Conservation (phyloP, 106 monocot genomes). For the Apostasia ramifera region DNA sequence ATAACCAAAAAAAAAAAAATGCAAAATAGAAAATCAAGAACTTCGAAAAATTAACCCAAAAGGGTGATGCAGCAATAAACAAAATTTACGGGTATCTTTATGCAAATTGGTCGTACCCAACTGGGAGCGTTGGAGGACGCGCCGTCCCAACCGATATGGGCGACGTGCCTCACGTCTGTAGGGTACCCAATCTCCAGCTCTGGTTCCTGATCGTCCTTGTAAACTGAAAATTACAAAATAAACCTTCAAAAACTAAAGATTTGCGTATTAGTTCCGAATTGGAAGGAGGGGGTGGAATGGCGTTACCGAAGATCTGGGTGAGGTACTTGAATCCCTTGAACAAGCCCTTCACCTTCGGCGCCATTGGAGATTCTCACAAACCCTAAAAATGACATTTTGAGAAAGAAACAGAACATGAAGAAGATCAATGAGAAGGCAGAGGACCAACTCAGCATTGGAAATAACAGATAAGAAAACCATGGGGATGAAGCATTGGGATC, state of each 20-base stretch:
- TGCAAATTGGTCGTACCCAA: conserved; percentile 28
- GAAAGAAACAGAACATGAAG: neutral
- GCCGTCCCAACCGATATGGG: conserved; percentile 61
- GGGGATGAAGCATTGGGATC: neutral
- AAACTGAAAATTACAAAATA: conserved; percentile 22
- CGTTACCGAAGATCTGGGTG: conserved; percentile 56
- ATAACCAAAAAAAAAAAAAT: neutral
- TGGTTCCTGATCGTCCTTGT: conserved; percentile 35
- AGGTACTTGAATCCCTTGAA: conserved; percentile 76
- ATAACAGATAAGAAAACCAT: neutral
- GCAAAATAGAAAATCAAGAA: neutral
- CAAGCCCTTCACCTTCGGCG: conserved; percentile 57
- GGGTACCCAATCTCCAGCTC: conserved; percentile 78
- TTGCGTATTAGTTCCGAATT: neutral
- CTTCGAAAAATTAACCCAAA: neutral
- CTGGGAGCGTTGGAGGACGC: conserved; percentile 43
- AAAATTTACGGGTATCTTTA: no score
- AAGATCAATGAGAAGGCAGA: neutral
- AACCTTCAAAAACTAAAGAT: neutral
- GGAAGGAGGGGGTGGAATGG: neutral
- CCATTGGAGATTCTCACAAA: conserved; percentile 14
- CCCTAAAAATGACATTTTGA: neutral
- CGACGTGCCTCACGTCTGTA: conserved; percentile 76
- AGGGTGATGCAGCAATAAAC: neutral
- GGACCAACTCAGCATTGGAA: neutral